These are phyloP conservation scores for Mollisiaceae sp. DNA, from an alignment of 2,329 filamentous ascomycete genomes.

Conservation along the genomic window DNA sequence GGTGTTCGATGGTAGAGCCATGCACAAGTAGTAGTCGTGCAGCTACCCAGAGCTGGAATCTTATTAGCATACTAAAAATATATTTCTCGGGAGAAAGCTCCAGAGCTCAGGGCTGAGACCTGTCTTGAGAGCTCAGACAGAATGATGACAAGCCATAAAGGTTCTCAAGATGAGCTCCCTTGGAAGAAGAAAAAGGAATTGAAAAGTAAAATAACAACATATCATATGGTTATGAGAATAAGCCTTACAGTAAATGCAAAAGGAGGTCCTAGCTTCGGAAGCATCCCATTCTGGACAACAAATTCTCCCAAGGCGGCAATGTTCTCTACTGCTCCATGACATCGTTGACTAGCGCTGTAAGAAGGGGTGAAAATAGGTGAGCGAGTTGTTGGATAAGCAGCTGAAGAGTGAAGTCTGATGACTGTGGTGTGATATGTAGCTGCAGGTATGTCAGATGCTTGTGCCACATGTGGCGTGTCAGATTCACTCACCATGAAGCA, in stretches of 20 bases:
- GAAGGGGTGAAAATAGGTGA: conserved; percentile 90
- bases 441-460: conserved; percentile 25
- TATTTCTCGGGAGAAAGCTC: too few species aligned
- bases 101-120: too few species aligned
- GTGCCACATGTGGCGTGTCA: background rate
- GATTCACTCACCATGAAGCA: conserved; percentile 65
- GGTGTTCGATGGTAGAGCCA: conserved; percentile 86
- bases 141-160: too few species aligned
- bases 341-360: conserved; percentile 82
- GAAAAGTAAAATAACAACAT: too few species aligned
- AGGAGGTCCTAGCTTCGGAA: conserved; percentile 82
- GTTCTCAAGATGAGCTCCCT: too few species aligned
- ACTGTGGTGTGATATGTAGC: conserved; percentile 89
- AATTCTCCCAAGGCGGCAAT: conserved; percentile 80
- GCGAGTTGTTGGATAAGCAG: conserved; percentile 87
- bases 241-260: conserved; percentile 74
- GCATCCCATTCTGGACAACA: conserved; percentile 74
- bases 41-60: conserved; percentile 74
- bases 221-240: too few species aligned
- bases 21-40: conserved; percentile 87
- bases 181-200: too few species aligned
- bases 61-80: too few species aligned
- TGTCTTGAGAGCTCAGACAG: too few species aligned
- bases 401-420: conserved; percentile 88
- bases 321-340: conserved; percentile 81